Evolutionary conservation across 495 filamentous ascomycete genomes (phyloP).

Genomic region (Daldinia vernicosa): DNA sequence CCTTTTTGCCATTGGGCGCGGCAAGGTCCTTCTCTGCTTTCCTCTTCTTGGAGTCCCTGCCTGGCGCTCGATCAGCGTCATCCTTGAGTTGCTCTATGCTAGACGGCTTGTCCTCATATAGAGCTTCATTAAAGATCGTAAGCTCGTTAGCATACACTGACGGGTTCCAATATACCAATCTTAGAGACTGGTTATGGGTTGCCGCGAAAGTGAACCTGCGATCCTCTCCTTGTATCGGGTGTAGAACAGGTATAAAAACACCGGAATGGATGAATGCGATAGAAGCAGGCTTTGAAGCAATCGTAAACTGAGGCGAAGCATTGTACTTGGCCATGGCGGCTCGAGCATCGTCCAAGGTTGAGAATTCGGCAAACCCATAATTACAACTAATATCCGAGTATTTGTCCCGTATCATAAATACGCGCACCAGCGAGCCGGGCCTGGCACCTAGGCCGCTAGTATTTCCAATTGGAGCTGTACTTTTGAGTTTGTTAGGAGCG

Average conservation of each 20-base stretch:
- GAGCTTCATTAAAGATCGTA: slow-evolving; percentile 59
- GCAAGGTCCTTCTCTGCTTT: slow-evolving; percentile 64
- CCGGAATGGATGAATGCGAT: slow-evolving; percentile 86
- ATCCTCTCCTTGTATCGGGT: slow-evolving; percentile 59
- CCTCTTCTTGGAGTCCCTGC: slow-evolving; percentile 75
- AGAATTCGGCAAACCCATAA: slow-evolving; percentile 91
- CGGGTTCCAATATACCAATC: slow-evolving; percentile 86
- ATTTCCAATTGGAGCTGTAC: slow-evolving; percentile 77
- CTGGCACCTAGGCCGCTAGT: slow-evolving; percentile 75
- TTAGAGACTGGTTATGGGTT: slow-evolving; percentile 71
- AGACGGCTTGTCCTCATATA: slow-evolving; percentile 53
- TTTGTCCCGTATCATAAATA: slow-evolving; percentile 81
- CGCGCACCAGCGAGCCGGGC: slow-evolving; percentile 76
- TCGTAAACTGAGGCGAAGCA: slow-evolving; percentile 83
- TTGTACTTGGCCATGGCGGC: slow-evolving; percentile 78
- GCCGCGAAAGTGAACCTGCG: slow-evolving; percentile 76
- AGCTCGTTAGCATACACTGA: slow-evolving; percentile 77
- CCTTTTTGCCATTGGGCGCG: slow-evolving; percentile 63
- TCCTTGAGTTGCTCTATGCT: slow-evolving; percentile 48
- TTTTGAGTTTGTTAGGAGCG: slow-evolving; percentile 67
- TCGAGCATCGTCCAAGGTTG: slow-evolving; percentile 76
- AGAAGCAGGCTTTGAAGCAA: slow-evolving; percentile 77
- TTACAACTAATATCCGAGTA: slow-evolving; percentile 80
- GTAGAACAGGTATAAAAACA: slow-evolving; percentile 82
- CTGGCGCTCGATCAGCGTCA: slow-evolving; percentile 40